Base-by-base conservation (phyloP, 345 rosid genomes). In the Balakata baccata region DNA sequence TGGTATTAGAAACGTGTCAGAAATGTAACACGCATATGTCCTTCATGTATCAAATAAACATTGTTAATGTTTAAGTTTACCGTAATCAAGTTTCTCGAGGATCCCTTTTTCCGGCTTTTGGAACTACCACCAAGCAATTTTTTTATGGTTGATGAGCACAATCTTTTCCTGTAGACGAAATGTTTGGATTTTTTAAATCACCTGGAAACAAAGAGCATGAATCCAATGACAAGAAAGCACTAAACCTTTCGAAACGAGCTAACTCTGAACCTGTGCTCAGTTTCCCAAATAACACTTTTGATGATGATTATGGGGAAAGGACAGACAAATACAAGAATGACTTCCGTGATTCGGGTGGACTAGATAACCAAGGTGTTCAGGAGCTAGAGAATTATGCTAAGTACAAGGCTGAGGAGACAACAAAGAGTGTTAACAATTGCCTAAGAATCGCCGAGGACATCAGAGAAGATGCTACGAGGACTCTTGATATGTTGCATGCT, bases 181-280 rank as follows among this genome's bases (percentile, higher is more conserved):
- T 93, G 94, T 91, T 93, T 64, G 97, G 90, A 22, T 87, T 91
- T 72, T 79, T 81, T 81, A 89, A 75, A 74, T 79, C 88, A 29
- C 81, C 85, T 5, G 85, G 80, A 53, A 73, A 80, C n/a, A 65
- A 76, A 39, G 34, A 29, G 34, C 34, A 29, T 29, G 34, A 29
- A 29, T 29, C 34, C 34, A 29, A 29, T 29, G 34, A 29, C 34
- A 29, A 29, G 9, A 5, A 50, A 71, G 14, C 72, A 83, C 37
- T 64, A 14, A 37, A 49, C 61, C 43, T 43, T 43, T 58, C 59
- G 37, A 68, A 69, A 51, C 68, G 71, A 58, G 72, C 78, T 39
- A 46, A 73, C 22, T 78, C 81, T 20, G 81, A 74, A 73, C 75
- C 81, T 6, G 49, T 29, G 22, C 50, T 73, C 0, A 77, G 25